Percentiles rank a stretch among this genome's conserved stretches.
These are phyloP conservation scores for Penstemon davidsonii DNA, from an alignment of 257 asterid genomes.

Conservation along the genomic window DNA sequence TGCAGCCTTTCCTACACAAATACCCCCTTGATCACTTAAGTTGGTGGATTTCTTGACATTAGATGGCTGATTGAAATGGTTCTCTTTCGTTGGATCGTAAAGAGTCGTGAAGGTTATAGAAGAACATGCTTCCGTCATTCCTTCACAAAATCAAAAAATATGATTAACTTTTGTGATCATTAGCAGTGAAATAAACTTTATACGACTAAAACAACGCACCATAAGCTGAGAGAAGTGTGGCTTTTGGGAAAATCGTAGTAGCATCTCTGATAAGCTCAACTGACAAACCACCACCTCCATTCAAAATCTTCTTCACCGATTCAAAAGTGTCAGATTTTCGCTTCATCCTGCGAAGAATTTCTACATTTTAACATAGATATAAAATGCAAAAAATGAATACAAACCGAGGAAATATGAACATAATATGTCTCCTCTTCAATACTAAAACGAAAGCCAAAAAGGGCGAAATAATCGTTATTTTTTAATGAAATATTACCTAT, in stretches of 20 bases:
- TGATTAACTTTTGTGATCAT: neutral
- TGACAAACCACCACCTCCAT: conserved; percentile 87
- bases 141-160: conserved; percentile 34
- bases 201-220: conserved; percentile 44
- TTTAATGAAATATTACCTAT: conserved; percentile 35
- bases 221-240: conserved; percentile 74
- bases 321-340: conserved; percentile 31
- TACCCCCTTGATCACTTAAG: conserved; percentile 40
- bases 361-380: neutral
- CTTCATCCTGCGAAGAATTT: conserved; percentile 39
- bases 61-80: conserved; percentile 20
- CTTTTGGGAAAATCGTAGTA: conserved; percentile 58
- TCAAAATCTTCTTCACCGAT: conserved; percentile 65
- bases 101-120: conserved; percentile 88
- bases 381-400: neutral
- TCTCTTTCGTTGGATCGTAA: conserved; percentile 47
- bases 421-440: neutral
- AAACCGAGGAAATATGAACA: neutral
- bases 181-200: neutral
- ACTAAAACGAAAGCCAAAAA: no score
- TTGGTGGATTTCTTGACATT: conserved; percentile 28
- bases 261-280: conserved; percentile 46
- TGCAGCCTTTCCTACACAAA: conserved; percentile 80
- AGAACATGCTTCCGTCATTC: conserved; percentile 96
- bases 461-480: no score